These are phyloP conservation scores for Hypocreales sp. DNA, from an alignment of 2,329 filamentous ascomycete species.

Conservation along the genomic window DNA sequence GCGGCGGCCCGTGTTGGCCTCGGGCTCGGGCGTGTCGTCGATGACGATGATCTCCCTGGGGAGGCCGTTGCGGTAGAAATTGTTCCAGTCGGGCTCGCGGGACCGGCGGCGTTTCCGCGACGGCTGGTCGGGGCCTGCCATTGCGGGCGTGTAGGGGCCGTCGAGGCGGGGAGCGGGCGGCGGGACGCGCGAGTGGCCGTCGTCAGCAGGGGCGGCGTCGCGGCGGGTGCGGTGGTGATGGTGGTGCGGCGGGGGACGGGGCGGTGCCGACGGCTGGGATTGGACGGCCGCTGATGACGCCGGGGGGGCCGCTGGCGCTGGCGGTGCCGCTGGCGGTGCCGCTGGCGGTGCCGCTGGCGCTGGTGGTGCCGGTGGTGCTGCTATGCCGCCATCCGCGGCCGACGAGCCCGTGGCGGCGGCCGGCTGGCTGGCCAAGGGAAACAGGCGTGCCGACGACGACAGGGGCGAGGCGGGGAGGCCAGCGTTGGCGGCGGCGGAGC, in stretches of 20 bases:
- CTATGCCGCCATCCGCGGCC: constrained; percentile 17
- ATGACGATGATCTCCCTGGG: constrained; percentile 81
- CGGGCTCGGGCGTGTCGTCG: constrained; percentile 52
- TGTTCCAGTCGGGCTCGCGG: constrained; percentile 59
- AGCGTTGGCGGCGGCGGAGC: constrained; percentile 11
- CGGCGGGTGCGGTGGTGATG: constrained; percentile 6
- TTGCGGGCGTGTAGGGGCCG: constrained; percentile 6
- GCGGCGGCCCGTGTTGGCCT: constrained; percentile 25
- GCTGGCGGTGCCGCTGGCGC: too few relatives aligned
- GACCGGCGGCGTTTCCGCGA: constrained; percentile 39
- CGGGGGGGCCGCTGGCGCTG: too few relatives aligned
- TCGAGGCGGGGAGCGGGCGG: constrained; percentile 8
- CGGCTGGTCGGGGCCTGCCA: constrained; percentile 11
- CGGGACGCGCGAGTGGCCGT: constrained; percentile 6
- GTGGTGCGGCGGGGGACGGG: constrained; percentile 16
- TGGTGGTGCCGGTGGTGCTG: constrained; percentile 6
- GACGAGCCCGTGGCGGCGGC: constrained; percentile 12
- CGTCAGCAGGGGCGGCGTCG: constrained; percentile 7
- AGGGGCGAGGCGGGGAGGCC: constrained; percentile 9
- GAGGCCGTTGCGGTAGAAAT: constrained; percentile 70
- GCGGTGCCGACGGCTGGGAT: constrained; percentile 13
- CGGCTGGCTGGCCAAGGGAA: constrained; percentile 11
- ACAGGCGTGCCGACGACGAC: constrained; percentile 11
- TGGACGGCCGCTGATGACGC: constrained; percentile 6
- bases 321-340: too few relatives aligned